Conservation (phyloP, 345 rosid species). For the Sisymbrium irio region DNA sequence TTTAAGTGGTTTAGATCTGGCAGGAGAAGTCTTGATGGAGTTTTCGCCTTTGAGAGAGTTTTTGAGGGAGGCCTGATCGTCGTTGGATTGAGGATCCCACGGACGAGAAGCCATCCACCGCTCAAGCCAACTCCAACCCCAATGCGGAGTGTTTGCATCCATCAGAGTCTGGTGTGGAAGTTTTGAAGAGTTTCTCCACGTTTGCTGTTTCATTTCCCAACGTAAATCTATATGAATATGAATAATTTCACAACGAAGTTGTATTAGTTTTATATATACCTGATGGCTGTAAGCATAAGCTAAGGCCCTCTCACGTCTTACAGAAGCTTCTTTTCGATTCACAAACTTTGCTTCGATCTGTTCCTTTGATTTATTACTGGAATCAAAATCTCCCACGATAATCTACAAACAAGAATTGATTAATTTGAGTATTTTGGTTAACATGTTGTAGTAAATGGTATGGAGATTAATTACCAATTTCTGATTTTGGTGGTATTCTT, state of each 20-base stretch:
- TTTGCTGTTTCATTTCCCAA: constrained; percentile 25
- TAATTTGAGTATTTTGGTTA: neutral
- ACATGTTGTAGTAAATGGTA: neutral
- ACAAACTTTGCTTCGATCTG: constrained; percentile 51
- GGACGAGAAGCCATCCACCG: constrained; percentile 42
- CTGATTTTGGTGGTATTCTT: constrained; percentile 33
- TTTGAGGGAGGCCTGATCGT: constrained; percentile 2
- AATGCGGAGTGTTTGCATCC: constrained; percentile 33
- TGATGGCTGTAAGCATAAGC: constrained; percentile 89
- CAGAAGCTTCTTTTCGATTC: constrained; percentile 65
- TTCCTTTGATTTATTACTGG: constrained; percentile 64
- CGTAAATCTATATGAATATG: neutral
- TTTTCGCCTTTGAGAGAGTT: constrained; percentile 13
- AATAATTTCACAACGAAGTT: neutral
- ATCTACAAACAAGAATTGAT: constrained; percentile 1
- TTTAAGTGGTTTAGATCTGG: constrained; percentile 14
- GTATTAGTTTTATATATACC: constrained; percentile 41
- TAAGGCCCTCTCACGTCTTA: constrained; percentile 88
- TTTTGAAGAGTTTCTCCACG: constrained; percentile 40
- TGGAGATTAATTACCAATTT: constrained; percentile 46
- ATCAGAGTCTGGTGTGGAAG: constrained; percentile 28
- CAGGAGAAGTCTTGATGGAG: constrained; percentile 28
- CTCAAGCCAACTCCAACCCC: constrained; percentile 42
- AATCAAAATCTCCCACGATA: constrained; percentile 55
- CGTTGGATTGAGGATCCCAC: constrained; percentile 32